Percentiles rank a stretch among this genome's conserved stretches.
Evolutionary conservation across 306 rosid species (phyloP).

Genomic region (Trifolium dubium): DNA sequence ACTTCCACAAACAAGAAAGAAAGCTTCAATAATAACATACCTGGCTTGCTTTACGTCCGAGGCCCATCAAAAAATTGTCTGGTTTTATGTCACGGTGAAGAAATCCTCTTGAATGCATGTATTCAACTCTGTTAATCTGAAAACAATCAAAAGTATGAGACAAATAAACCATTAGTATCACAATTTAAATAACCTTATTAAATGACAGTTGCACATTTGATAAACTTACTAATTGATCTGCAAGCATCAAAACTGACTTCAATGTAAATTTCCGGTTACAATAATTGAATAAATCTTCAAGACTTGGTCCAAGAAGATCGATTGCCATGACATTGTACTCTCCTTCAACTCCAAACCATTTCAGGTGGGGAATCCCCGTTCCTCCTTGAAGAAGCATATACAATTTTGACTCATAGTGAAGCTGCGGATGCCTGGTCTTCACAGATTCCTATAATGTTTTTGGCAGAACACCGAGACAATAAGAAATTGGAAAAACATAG

Average conservation of each 20-base stretch:
- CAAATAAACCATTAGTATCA: constrained; percentile 16
- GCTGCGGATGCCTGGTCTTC: constrained; percentile 98
- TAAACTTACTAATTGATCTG: constrained; percentile 89
- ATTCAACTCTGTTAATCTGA: constrained; percentile 98
- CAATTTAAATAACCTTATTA: constrained; percentile 28
- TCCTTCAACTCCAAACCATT: constrained; percentile 98
- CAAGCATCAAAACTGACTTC: constrained; percentile 97
- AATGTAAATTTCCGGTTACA: constrained; percentile 87
- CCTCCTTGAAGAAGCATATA: constrained; percentile 99
- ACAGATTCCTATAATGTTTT: constrained; percentile 70
- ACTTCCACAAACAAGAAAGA: neutral
- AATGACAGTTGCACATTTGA: neutral
- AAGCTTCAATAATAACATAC: constrained; percentile 46
- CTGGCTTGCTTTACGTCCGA: constrained; percentile 98
- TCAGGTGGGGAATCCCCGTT: constrained; percentile 98
- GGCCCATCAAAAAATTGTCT: constrained; percentile 98
- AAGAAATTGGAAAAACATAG: constrained; percentile 30
- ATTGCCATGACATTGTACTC: constrained; percentile 96
- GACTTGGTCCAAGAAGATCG: constrained; percentile 99
- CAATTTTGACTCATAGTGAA: constrained; percentile 97
- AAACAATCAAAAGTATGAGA: constrained; percentile 38
- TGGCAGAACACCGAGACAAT: constrained; percentile 5
- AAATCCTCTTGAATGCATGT: constrained; percentile 99
- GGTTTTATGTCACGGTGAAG: constrained; percentile 99
- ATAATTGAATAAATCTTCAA: constrained; percentile 96